Evolutionary conservation across 352 stramenopile genomes (phyloP).

Genomic region (Pythium phragmiticola): DNA sequence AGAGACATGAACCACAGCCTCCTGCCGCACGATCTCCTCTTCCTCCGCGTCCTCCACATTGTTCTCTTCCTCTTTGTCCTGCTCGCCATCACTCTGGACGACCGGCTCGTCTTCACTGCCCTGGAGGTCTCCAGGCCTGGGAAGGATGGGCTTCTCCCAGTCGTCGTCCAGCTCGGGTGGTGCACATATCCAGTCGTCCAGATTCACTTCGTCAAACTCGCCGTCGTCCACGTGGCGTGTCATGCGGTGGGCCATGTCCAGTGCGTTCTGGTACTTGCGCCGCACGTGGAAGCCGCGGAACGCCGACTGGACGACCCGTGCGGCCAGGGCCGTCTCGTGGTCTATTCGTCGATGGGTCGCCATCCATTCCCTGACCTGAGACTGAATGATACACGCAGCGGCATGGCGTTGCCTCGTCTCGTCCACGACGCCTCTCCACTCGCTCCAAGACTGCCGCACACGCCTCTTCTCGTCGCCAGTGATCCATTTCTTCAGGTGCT

Average conservation of each 20-base stretch:
- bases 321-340: conserved; percentile 30
- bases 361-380: not conserved
- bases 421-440: not conserved
- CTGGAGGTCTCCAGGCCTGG: not conserved
- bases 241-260: conserved; percentile 46
- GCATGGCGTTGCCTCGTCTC: not conserved
- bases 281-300: conserved; percentile 69
- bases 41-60: not conserved
- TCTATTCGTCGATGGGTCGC: not conserved
- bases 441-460: not conserved
- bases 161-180: conserved; percentile 59
- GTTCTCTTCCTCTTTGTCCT: conserved; percentile 6
- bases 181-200: conserved; percentile 54
- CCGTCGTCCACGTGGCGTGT: conserved; percentile 22
- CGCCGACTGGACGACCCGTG: conserved; percentile 58
- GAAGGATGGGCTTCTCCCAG: conserved; percentile 50
- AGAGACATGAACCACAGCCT: not conserved
- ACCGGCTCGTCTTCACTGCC: not conserved
- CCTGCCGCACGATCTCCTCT: not conserved
- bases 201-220: conserved; percentile 49
- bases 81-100: not conserved
- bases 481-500: conserved; percentile 4
- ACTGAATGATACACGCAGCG: conserved; percentile 10
- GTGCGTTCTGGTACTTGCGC: conserved; percentile 58
- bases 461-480: not conserved